Percentiles rank a stretch among this genome's conserved stretches.
phyloP scores from a whole-genome alignment of 257 asterid species.

The Coffea eugenioides region DNA sequence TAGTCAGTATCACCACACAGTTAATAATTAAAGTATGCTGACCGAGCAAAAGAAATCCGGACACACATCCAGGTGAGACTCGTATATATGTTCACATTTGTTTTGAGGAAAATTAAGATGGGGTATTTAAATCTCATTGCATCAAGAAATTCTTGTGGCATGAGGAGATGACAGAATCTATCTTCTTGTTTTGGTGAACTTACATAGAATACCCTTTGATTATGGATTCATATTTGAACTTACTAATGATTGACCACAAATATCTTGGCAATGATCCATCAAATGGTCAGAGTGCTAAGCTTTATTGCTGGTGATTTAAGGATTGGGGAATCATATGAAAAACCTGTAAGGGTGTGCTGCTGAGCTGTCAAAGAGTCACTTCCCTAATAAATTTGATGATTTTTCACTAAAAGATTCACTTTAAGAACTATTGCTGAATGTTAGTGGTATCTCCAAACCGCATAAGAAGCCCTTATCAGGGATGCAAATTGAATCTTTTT shows the following conservation, averaged over 20 bases:
- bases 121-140: background rate
- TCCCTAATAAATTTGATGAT: background rate
- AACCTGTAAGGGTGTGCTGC: background rate
- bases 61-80: slow-evolving; percentile 88
- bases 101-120: background rate
- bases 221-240: background rate
- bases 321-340: background rate
- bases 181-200: background rate
- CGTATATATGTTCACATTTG: background rate
- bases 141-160: background rate
- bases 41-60: slow-evolving; percentile 91
- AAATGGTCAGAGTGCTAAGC: slow-evolving; percentile 3
- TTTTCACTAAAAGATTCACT: background rate
- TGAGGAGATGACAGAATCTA: background rate
- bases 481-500: background rate
- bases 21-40: slow-evolving; percentile 90
- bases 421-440: background rate
- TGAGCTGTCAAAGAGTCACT: background rate
- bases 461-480: background rate
- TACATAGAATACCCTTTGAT: background rate
- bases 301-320: background rate
- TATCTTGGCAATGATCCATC: slow-evolving; percentile 1
- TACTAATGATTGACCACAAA: background rate
- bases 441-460: background rate
- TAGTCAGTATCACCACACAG: slow-evolving; percentile 88